Base-by-base conservation (phyloP, 148 eudicot species). In the Nyssa sinensis region DNA sequence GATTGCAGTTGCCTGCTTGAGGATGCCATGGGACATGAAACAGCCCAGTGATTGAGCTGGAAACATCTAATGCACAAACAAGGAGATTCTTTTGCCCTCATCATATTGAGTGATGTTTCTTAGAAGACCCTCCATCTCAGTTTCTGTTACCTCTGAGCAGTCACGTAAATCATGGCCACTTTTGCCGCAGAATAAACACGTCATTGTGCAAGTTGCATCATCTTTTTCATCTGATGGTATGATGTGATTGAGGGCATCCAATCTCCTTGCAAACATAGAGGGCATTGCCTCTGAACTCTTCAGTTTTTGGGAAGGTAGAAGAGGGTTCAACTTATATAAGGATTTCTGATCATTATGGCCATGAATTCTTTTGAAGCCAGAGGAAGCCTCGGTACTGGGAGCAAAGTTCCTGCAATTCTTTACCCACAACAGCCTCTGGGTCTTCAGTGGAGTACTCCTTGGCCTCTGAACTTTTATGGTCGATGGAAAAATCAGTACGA, bases 1-100 rank as follows among this genome's bases (percentile, higher is more conserved):
- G 44, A n/a, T 59, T 17, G 58, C 24, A 39, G 47, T 53, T 74
- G 66, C 62, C 33, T 69, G 29, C 64, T 66, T 47, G 37, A 47
- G n/a, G 80, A 62, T 72, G 33, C 69, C 55, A 67, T 53, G 8
- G 92, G 88, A 47, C 92, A 88, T 23, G 83, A 64, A 74, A 69
- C 72, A 72, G 92, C 92, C 92, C 89, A 88, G 73, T 88, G 91
- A 65, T 78, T 83, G 27, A 76, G 77, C 83, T 76, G 81, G 76
- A 86, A 82, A 69, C 91, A 88, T 73, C 74, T 79, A 70, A 88
- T 78, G 87, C 91, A 88, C 49, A 86, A 72, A 75, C 71, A 76
- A 68, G 51, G 58, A 35, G 81, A 69, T 60, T 68, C 86, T 75
- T 81, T 85, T 2, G 71, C 75, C 53, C 78, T n/a, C 82, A 23